A percentile compares a stretch with the other conserved stretches of the same genome.
These are phyloP conservation scores for Fusarium sublunatum DNA, from an alignment of 2,329 filamentous ascomycete genomes.

Conservation along the genomic window DNA sequence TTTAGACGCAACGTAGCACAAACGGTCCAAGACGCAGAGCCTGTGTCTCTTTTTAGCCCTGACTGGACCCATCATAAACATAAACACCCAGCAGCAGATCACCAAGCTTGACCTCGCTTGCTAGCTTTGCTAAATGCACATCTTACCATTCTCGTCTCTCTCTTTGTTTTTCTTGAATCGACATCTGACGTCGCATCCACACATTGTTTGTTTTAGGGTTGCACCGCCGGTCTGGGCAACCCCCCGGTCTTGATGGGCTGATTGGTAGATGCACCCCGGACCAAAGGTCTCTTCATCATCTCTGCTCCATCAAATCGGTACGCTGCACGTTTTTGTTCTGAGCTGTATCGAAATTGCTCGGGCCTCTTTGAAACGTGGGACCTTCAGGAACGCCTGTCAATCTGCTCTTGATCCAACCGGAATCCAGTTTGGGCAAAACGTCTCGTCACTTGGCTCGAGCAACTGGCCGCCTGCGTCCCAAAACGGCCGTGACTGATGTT, in stretches of 20 bases:
- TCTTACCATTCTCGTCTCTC: slow-evolving; percentile 27
- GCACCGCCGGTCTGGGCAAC: slow-evolving; percentile 40
- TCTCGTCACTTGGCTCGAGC: slow-evolving; percentile 10
- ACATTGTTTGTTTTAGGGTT: slow-evolving; percentile 38
- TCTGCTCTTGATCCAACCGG: slow-evolving; percentile 19
- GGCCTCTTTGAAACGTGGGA: slow-evolving; percentile 44
- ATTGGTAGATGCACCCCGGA: slow-evolving; percentile 46
- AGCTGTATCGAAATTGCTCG: slow-evolving; percentile 15
- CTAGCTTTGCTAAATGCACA: slow-evolving; percentile 18
- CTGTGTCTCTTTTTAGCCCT: neutral
- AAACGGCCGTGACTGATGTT: slow-evolving; percentile 29
- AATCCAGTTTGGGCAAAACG: slow-evolving; percentile 28
- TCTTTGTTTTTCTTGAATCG: slow-evolving; percentile 28
- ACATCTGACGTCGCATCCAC: slow-evolving; percentile 41
- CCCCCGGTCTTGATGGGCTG: slow-evolving; percentile 36
- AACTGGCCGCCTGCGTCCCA: slow-evolving; percentile 25
- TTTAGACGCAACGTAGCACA: slow-evolving; percentile 10
- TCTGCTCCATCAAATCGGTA: slow-evolving; percentile 46
- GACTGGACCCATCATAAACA: neutral
- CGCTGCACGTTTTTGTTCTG: slow-evolving; percentile 44
- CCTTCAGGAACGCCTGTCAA: slow-evolving; percentile 32
- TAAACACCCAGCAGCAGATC: slow-evolving; percentile 21
- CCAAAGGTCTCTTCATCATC: slow-evolving; percentile 39
- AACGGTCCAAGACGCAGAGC: slow-evolving; percentile 12
- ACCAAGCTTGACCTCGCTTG: slow-evolving; percentile 22